Evolutionary conservation across 768 basidiomycete species (phyloP), one percentile per base, ranked within the genome.

Genomic region (Rhizopogon vulgaris): DNA sequence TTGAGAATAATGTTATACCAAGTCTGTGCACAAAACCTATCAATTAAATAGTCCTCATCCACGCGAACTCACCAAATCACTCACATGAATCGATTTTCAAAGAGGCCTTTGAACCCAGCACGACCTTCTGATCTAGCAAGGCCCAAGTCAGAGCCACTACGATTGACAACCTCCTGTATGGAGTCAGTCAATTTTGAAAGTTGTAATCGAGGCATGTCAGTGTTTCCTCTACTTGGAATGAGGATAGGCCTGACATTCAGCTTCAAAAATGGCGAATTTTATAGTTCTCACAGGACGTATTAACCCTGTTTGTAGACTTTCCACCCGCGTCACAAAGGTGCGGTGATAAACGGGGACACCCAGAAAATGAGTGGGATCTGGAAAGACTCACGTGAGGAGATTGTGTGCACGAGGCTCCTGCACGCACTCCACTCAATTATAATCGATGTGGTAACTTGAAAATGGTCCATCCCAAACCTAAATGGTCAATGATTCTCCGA

Each of bases 1-100:
- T 59, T 38, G 67, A 67, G 49, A 67, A 69, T 38, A 57, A 63
- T 5, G 66, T 65, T 54, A 69, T 54, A 22, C 66, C 63, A 52
- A 69, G 59, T 50, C 66, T 67, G 38, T 9, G 24, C 5, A 37
- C 36, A 17, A 22, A 27, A 25, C 46, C 10, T 11, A 46, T 54
- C 38, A 56, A 49, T 8, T 9, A 7, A 1, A 42, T 55, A 18
- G 0, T 32, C 36, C 1, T 4, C 12, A 38, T 30, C 8, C 3
- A 25, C 8, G 8, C 7, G 14, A 37, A 12, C 27, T 17, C 10
- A 38, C 14, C 22, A 32, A 28, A 3, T 9, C 34, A 46, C 65
- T 59, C 55, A 69, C 66, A 67, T 54, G 37, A 56, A 60, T 27
- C n/a, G 34, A 40, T 67, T 67, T 6, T 67, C 58, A 46, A 67